Base-by-base conservation (phyloP, 2,329 filamentous ascomycete species). In the Aspergillus viridinutans region DNA sequence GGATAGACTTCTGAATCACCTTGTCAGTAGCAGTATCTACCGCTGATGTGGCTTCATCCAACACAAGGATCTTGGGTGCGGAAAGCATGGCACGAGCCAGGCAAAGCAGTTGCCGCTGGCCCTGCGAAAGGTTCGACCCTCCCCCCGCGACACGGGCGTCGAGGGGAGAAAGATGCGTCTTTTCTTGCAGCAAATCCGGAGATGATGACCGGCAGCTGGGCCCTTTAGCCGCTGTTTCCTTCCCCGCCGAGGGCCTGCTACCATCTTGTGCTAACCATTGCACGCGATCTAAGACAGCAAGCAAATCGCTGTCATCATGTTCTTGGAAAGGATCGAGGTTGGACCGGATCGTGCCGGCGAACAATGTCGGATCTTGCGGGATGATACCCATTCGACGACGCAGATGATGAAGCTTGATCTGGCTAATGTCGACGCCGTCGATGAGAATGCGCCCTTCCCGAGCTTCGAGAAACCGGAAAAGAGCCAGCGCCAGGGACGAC, bases 281-380 rank as follows among this genome's bases (percentile, higher is more conserved):
- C 2, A 90, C 89, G 9, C 87, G 83, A 45, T 82, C 77, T 0
- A 93, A 79, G 1, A 84, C 87, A 62, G 90, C 86, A 32, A 81
- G 80, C n/a, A 92, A 82, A 65, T 88, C 85, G 1, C 76, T 78
- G 62, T 92, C 89, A 1, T 78, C 81, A 67, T 90, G 83, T 58
- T 88, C 78, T 57, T 87, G 78, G 63, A 91, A 92, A 0, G 89
- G 86, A 68, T 93, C 90, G 8, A 93, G 80, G 66, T 92, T 93
- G 49, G 81, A 85, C 50, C 89, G 81, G 29, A 93, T 77, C 0
- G 89, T 91, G 38, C 90, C 90, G 1, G 86, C 89, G 74, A 93
- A 92, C 14, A 93, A 80, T 2, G 92, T 88, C 0, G 90, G 90
- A 62, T 93, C 89, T 74, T 91, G 87, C 4, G 90, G 89, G 55